Evolutionary conservation across 2,329 filamentous ascomycete species (phyloP).

Genomic region (Fusarium kyushuense): DNA sequence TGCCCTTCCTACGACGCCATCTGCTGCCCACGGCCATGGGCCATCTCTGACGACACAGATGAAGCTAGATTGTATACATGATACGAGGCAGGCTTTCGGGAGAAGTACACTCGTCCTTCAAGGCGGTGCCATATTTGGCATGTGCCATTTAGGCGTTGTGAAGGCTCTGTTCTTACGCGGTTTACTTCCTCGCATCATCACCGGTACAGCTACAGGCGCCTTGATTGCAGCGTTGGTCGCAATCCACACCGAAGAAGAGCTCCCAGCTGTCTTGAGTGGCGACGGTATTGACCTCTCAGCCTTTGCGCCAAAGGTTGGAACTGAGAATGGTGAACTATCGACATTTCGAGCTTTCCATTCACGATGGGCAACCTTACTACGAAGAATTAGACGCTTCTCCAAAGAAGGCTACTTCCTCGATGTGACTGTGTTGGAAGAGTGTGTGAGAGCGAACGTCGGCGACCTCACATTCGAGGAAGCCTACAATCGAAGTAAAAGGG

Average conservation of each 20-base stretch:
- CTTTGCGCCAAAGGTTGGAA: constrained; percentile 65
- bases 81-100: constrained; percentile 89
- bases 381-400: constrained; percentile 76
- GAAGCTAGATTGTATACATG: constrained; percentile 87
- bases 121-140: constrained; percentile 89
- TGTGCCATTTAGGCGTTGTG: constrained; percentile 91
- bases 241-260: constrained; percentile 86
- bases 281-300: constrained; percentile 86
- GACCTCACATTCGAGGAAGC: constrained; percentile 95
- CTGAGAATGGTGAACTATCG: constrained; percentile 50
- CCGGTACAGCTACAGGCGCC: constrained; percentile 89
- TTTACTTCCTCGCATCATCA: constrained; percentile 88
- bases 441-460: constrained; percentile 85
- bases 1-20: constrained; percentile 68
- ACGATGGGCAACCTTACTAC: constrained; percentile 69
- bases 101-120: constrained; percentile 87
- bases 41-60: constrained; percentile 73
- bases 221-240: constrained; percentile 89
- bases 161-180: constrained; percentile 86
- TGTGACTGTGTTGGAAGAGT: constrained; percentile 82
- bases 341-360: constrained; percentile 56
- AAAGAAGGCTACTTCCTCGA: constrained; percentile 87
- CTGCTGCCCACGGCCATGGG: constrained; percentile 51
- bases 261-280: constrained; percentile 80
- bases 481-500: constrained; percentile 83